Conservation (phyloP, 371 early-diverging fungal genomes). For the Mucor saturninus region DNA sequence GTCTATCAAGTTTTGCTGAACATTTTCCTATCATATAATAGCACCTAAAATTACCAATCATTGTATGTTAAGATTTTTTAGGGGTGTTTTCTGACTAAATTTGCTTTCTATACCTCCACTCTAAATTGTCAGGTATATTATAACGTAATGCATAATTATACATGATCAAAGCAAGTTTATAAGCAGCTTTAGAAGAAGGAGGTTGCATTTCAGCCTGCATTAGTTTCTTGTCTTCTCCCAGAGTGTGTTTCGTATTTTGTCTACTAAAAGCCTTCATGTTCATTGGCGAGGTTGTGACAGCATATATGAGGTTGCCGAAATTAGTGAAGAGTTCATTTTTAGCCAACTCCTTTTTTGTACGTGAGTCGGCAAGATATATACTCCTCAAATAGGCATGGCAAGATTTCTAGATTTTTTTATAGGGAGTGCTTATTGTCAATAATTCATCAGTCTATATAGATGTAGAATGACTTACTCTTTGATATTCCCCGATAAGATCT, state of each 20-base stretch:
- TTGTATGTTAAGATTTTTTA: neutral
- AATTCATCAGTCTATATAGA: neutral
- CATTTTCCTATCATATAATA: conserved; percentile 70
- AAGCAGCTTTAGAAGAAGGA: conserved; percentile 39
- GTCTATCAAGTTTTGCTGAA: conserved; percentile 55
- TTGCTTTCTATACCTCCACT: conserved; percentile 41
- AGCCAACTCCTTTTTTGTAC: neutral
- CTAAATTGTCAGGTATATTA: conserved; percentile 38
- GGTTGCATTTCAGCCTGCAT: neutral
- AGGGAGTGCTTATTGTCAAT: neutral
- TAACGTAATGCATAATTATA: conserved; percentile 44
- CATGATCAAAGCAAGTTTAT: conserved; percentile 48
- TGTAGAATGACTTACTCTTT: conserved; percentile 47
- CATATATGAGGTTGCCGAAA: conserved; percentile 67
- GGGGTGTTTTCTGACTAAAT: neutral
- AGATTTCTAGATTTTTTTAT: conserved; percentile 48
- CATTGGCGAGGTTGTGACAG: conserved; percentile 74
- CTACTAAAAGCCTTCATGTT: conserved; percentile 55
- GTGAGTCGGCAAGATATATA: conserved; percentile 24
- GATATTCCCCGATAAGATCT: conserved; percentile 59
- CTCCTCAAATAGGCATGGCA: conserved; percentile 60
- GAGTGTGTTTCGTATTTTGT: conserved; percentile 4
- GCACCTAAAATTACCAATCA: conserved; percentile 36
- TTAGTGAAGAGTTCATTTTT: conserved; percentile 49
- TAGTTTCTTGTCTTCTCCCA: conserved; percentile 23